phyloP scores from a whole-genome alignment of 768 basidiomycete genomes.

The Phanerodontia chrysosporium region DNA sequence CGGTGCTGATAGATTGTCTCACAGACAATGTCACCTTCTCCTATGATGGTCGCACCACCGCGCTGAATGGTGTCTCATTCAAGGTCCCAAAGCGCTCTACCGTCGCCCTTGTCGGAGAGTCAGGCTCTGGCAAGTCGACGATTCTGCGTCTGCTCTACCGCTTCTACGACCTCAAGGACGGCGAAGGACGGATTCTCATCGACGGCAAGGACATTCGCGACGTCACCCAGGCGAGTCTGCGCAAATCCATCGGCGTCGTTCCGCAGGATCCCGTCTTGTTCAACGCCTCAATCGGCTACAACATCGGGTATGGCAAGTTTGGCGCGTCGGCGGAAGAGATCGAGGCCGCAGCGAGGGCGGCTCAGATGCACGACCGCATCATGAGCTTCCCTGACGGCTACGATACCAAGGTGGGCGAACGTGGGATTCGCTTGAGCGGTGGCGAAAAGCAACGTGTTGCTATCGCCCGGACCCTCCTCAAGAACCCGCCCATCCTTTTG shows the following conservation, averaged over 20 bases:
- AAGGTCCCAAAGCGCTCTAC: constrained; percentile 82
- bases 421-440: constrained; percentile 79
- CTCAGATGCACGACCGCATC: constrained; percentile 87
- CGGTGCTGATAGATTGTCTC: not conserved
- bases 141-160: constrained; percentile 85
- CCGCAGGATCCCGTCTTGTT: constrained; percentile 82
- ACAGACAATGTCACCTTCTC: constrained; percentile 83
- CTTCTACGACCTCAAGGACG: constrained; percentile 84
- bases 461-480: constrained; percentile 81
- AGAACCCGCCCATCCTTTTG: constrained; percentile 80
- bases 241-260: constrained; percentile 83
- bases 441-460: constrained; percentile 90
- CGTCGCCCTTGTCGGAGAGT: constrained; percentile 86
- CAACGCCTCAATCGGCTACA: constrained; percentile 67
- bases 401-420: constrained; percentile 85
- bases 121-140: constrained; percentile 80
- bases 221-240: constrained; percentile 75
- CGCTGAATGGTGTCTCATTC: constrained; percentile 79
- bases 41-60: constrained; percentile 69
- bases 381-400: constrained; percentile 82
- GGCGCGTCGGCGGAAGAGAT: constrained; percentile 70
- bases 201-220: constrained; percentile 87
- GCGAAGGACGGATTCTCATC: constrained; percentile 75
- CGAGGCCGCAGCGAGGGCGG: constrained; percentile 71
- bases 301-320: constrained; percentile 73